Evolutionary conservation across 345 rosid genomes (phyloP).

Genomic region (Melaleuca quinquenervia): DNA sequence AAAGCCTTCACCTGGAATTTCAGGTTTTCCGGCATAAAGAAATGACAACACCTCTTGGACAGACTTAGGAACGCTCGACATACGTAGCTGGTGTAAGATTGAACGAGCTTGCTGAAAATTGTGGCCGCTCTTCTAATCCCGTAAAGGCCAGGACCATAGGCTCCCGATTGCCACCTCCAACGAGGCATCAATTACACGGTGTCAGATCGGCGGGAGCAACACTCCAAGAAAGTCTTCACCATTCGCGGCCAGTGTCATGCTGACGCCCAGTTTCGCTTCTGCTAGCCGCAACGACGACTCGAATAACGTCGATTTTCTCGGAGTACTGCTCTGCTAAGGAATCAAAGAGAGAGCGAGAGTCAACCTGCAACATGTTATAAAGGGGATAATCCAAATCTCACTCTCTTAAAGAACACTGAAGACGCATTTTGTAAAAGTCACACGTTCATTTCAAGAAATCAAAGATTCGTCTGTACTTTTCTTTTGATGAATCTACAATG

Average conservation of each 20-base stretch:
- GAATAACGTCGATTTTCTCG: neutral
- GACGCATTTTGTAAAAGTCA: neutral
- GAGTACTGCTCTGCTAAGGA: neutral
- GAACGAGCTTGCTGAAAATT: conserved; percentile 88
- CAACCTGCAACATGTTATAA: neutral
- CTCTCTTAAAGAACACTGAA: neutral
- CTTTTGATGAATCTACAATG: neutral
- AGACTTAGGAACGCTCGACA: neutral
- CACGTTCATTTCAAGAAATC: neutral
- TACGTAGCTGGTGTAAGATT: conserved; percentile 74
- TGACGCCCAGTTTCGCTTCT: neutral
- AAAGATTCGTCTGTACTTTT: neutral
- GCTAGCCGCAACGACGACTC: neutral
- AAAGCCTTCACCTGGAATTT: neutral
- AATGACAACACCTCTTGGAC: neutral
- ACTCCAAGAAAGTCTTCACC: neutral
- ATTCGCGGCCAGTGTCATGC: neutral
- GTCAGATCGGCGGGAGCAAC: neutral
- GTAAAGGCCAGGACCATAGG: conserved; percentile 53
- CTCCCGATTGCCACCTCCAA: conserved; percentile 84
- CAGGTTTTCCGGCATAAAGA: neutral
- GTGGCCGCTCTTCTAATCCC: conserved; percentile 95
- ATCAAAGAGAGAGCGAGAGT: neutral
- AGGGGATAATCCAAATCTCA: neutral
- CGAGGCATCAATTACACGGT: neutral